Conservation (phyloP, 1,284 basidiomycete species). For the Taiwanofungus camphoratus region DNA sequence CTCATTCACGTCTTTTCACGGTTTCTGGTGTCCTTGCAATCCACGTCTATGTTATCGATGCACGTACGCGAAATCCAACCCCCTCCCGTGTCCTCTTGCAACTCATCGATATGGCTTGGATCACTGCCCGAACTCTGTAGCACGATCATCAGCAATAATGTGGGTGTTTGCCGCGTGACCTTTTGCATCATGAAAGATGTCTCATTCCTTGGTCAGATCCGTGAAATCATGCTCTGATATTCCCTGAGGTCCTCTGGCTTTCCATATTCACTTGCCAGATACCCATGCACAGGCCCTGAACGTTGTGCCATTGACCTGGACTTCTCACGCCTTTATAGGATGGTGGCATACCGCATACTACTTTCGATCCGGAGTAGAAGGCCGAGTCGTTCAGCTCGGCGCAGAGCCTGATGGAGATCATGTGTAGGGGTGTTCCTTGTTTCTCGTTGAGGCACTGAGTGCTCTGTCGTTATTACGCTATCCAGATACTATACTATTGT, state of each 20-base stretch:
- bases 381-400: not conserved
- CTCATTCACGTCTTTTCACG: slow-evolving; percentile 14
- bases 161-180: slow-evolving; percentile 35
- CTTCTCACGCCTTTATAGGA: not conserved
- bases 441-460: too few relatives aligned
- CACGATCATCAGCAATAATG: slow-evolving; percentile 64
- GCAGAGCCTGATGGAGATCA: not conserved
- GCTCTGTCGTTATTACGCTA: too few relatives aligned
- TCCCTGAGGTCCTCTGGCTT: not conserved
- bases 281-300: not conserved
- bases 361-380: too few relatives aligned
- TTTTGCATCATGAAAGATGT: slow-evolving; percentile 7
- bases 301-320: not conserved
- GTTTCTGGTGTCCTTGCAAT: slow-evolving; percentile 11
- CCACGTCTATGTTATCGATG: slow-evolving; percentile 8
- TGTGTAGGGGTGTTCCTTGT: too few relatives aligned
- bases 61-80: slow-evolving; percentile 1
- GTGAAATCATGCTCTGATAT: slow-evolving; percentile 44
- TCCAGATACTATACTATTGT: too few relatives aligned
- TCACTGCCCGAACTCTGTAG: slow-evolving; percentile 27
- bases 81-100: slow-evolving; percentile 8
- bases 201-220: slow-evolving; percentile 34
- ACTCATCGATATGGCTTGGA: slow-evolving; percentile 14
- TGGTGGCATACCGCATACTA: too few relatives aligned
- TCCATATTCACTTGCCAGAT: not conserved